Base-by-base conservation (phyloP, 2,329 filamentous ascomycete species). In the Neofusicoccum parvum region DNA sequence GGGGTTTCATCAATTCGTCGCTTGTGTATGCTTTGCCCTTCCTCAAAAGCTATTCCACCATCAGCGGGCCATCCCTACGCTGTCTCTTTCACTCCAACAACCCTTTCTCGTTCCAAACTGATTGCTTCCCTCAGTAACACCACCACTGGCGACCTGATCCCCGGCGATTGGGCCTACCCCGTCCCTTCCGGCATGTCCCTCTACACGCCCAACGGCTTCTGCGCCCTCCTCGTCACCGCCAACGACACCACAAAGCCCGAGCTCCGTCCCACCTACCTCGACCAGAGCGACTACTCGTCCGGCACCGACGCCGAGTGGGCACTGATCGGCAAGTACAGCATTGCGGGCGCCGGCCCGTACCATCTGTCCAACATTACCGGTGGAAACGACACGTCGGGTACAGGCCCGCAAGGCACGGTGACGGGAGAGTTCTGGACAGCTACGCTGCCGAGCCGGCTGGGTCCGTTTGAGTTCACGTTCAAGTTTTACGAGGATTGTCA, bases 141-240 rank as follows among this genome's bases (percentile, higher is more conserved):
- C 32, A 37, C 56, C 9, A 60, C 56, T n/a, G 56, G 56, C n/a
- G 56, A 46, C 56, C 32, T 60, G 2, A 23, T 60, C 41, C 43
- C 56, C n/a, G 17, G 7, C 32, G 56, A 60, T 27, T 60, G 56
- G 56, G 56, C 32, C 27, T 60, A 60, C 43, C 56, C 56, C 27
- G 56, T 48, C 41, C 56, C 56, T 3, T 60, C 56, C 10, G 56
- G 56, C 43, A 60, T 60, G 56, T 37, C 32, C 0, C 43, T 60
- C 43, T 60, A 48, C 43, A 60, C 56, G n/a, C 56, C 56, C n/a
- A 60, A 60, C 32, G 56, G 56, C n/a, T 60, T 48, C 43, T 37
- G 27, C 10, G 56, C 56, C 10, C 43, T 60, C 5, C 15, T 60
- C 43, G 56, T 37, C 56, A 37, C 27, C 11, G 32, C 56, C 41